These are phyloP conservation scores for Viola pubescens DNA, from an alignment of 441 rosid species.

Conservation along the genomic window DNA sequence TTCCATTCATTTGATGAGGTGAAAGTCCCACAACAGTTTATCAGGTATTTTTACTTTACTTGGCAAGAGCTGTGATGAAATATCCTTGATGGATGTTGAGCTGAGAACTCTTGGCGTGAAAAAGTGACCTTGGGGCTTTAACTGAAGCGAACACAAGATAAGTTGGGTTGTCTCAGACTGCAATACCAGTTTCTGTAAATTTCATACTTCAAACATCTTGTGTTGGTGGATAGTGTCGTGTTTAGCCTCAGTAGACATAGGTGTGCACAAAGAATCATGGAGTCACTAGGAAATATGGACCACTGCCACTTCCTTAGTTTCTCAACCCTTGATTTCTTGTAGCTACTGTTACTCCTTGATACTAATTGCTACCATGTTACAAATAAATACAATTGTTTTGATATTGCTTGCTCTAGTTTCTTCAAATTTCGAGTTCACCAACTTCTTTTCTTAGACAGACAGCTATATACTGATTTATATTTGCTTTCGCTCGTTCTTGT, in stretches of 20 bases:
- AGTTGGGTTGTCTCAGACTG: not conserved
- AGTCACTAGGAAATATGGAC: no score
- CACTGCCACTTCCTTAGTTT: not conserved
- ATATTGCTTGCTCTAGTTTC: no score
- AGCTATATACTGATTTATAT: no score
- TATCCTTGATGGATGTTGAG: not conserved
- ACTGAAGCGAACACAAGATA: not conserved
- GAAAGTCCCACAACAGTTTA: constrained; percentile 20
- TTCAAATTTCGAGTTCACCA: no score
- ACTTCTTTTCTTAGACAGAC: no score
- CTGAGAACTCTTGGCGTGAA: not conserved
- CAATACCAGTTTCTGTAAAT: not conserved
- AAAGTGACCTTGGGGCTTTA: not conserved
- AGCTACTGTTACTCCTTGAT: not conserved
- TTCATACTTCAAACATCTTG: not conserved
- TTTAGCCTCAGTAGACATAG: not conserved
- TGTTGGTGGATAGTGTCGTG: not conserved
- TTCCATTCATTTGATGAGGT: constrained; percentile 23
- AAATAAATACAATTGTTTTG: no score
- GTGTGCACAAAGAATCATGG: no score
- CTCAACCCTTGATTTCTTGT: not conserved
- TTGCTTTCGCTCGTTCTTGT: no score
- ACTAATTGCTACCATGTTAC: no score
- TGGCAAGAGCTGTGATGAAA: constrained; percentile 6
- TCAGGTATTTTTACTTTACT: constrained; percentile 19